Conservation (phyloP, 495 filamentous ascomycete genomes). For the Podospora fimiseda region DNA sequence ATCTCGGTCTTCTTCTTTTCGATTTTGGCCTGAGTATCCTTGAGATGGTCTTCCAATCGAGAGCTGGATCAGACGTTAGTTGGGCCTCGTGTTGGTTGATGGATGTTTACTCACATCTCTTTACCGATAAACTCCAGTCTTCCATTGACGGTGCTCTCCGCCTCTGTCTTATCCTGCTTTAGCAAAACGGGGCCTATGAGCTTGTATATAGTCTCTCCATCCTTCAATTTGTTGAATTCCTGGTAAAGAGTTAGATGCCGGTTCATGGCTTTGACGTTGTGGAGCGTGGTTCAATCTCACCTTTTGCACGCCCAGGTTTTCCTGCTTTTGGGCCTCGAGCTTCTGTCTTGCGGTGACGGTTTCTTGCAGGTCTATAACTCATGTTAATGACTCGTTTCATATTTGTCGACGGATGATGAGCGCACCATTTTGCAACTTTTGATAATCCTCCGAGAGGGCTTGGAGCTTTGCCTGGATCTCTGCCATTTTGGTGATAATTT, state of each 20-base stretch:
- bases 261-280: not conserved
- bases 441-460: slow-evolving; percentile 77
- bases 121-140: slow-evolving; percentile 87
- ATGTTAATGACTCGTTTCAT: slow-evolving; percentile 1
- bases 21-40: slow-evolving; percentile 69
- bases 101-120: slow-evolving; percentile 62
- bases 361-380: slow-evolving; percentile 63
- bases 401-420: not conserved
- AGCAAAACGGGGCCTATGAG: slow-evolving; percentile 85
- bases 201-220: slow-evolving; percentile 88
- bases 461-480: slow-evolving; percentile 58
- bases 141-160: slow-evolving; percentile 80
- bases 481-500: slow-evolving; percentile 33
- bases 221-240: slow-evolving; percentile 76
- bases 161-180: slow-evolving; percentile 88
- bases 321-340: slow-evolving; percentile 88
- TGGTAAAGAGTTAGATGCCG: slow-evolving; percentile 24
- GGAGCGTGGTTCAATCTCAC: slow-evolving; percentile 38
- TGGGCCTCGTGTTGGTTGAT: not conserved
- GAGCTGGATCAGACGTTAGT: slow-evolving; percentile 45
- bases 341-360: slow-evolving; percentile 77
- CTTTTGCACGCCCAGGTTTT: slow-evolving; percentile 83
- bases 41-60: slow-evolving; percentile 75
- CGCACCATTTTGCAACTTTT: slow-evolving; percentile 73
- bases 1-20: slow-evolving; percentile 65